phyloP scores from a whole-genome alignment of 2,329 filamentous ascomycete species.

The Pestalotiopsis sp. region DNA sequence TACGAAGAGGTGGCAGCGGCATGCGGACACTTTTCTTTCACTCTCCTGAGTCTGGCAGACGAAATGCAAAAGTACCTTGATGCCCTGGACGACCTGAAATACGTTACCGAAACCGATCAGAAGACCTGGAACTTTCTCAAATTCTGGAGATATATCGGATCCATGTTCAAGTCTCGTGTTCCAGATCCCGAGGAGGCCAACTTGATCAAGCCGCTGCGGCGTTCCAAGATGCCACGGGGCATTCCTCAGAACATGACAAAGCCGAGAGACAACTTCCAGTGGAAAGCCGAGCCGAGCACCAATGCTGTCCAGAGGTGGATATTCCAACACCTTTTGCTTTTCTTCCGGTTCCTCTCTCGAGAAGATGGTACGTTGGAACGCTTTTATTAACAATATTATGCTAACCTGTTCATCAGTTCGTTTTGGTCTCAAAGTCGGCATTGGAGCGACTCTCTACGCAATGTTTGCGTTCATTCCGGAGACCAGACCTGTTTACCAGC shows the following conservation, averaged over 20 bases:
- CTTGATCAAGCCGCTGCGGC: conserved; percentile 50
- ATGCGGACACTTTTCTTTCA: conserved; percentile 95
- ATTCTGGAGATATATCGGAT: conserved; percentile 63
- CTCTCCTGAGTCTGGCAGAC: conserved; percentile 85
- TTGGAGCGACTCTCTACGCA: conserved; percentile 87
- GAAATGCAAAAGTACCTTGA: conserved; percentile 84
- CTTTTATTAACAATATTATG: neutral
- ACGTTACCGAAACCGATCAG: conserved; percentile 62
- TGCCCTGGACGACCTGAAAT: conserved; percentile 83
- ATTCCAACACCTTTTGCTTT: conserved; percentile 49
- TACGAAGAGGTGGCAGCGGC: conserved; percentile 98
- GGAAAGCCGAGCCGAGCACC: conserved; percentile 55
- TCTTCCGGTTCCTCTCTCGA: conserved; percentile 51
- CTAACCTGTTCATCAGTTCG: conserved; percentile 43
- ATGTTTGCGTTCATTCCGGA: conserved; percentile 82
- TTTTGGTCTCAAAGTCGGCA: conserved; percentile 91
- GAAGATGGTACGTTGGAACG: conserved; percentile 50
- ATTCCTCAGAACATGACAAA: conserved; percentile 57
- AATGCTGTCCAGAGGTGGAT: conserved; percentile 40
- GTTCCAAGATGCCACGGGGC: conserved; percentile 57
- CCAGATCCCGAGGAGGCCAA: conserved; percentile 48
- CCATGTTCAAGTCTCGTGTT: conserved; percentile 29
- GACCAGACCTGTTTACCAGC: conserved; percentile 79
- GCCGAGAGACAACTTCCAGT: conserved; percentile 56
- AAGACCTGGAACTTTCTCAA: conserved; percentile 84